A percentile compares a stretch with the other conserved stretches of the same genome.
Conservation (phyloP, 1,284 basidiomycete species). For the Sparassis latifolia region DNA sequence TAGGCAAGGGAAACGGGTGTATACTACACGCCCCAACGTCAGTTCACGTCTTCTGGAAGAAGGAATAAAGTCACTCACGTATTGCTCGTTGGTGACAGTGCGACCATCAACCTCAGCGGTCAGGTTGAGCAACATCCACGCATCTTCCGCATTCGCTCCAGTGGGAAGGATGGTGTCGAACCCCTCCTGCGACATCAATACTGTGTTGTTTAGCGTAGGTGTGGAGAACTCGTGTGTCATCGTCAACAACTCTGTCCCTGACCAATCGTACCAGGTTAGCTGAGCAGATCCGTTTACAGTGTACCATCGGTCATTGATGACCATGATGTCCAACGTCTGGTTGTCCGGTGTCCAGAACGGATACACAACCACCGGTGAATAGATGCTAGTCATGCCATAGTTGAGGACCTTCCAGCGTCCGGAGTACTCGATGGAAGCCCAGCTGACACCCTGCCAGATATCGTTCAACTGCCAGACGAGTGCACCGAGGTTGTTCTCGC, state of each 20-base stretch:
- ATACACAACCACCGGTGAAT: constrained; percentile 43
- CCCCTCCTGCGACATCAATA: constrained; percentile 35
- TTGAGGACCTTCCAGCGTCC: constrained; percentile 59
- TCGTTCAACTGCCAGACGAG: constrained; percentile 65
- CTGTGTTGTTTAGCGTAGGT: constrained; percentile 44
- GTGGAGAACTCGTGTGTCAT: constrained; percentile 35
- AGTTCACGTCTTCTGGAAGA: background rate
- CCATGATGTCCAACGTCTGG: constrained; percentile 42
- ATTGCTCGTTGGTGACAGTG: constrained; percentile 45
- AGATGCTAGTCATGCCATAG: constrained; percentile 42
- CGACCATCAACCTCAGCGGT: constrained; percentile 39
- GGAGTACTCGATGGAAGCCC: constrained; percentile 55
- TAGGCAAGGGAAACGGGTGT: constrained; percentile 43
- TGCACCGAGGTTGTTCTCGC: constrained; percentile 55
- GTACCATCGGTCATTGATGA: constrained; percentile 47
- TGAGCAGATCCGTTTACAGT: constrained; percentile 40
- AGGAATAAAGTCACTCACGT: constrained; percentile 29
- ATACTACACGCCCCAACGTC: constrained; percentile 30
- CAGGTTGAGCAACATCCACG: constrained; percentile 46
- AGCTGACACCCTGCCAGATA: constrained; percentile 60
- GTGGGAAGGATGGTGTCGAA: constrained; percentile 39
- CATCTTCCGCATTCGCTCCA: constrained; percentile 34
- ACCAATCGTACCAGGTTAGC: constrained; percentile 57
- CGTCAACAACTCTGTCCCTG: constrained; percentile 35
- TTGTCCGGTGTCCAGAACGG: constrained; percentile 49